Base-by-base conservation (phyloP, 768 basidiomycete genomes). In the Suillus alpinus region DNA sequence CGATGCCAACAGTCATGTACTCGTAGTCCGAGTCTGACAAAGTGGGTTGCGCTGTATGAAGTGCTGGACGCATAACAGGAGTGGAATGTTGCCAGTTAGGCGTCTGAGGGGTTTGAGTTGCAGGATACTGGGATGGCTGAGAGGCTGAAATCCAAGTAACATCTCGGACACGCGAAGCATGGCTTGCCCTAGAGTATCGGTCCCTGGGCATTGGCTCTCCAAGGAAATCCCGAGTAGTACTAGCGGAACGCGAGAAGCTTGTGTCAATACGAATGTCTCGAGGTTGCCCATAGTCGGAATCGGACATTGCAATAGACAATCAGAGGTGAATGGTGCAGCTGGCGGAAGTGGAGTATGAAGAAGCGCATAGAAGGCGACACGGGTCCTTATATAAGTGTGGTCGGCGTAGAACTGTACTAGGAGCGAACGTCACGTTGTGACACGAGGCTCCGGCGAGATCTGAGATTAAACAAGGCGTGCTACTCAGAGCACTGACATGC, bases 401-500 rank as follows among this genome's bases (percentile, higher is more conserved):
- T 36, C 60, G 41, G 41, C 62, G 59, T 39, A 63, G 49, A 31
- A 62, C 34, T 26, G 32, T n/a, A 55, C 66, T 66, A 60, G 43
- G 57, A 68, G 69, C 57, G 65, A 55, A 58, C 61, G 20, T 53
- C 43, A 57, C 53, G 59, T 53, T 63, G 32, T 51, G 40, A 63
- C 72, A 73, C 69, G 72, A 75, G 72, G 72, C 73, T 59, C 68
- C 65, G 63, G 46, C 57, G 61, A 73, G 72, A 66, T 65, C 65
- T 63, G 69, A 34, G 63, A 65, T 58, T 63, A 63, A 62, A 37
- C 50, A 23, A 18, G 29, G n/a, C 46, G 10, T 36, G 50, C 39
- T 56, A 46, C 36, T 23, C 36, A 37, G 36, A 53, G 52, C 52
- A 53, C 13, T 53, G 34, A 16, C 36, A 53, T 26, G 52, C 52